These are phyloP conservation scores for Escovopsis sp. DNA, from an alignment of 2,329 filamentous ascomycete species.

Conservation along the genomic window DNA sequence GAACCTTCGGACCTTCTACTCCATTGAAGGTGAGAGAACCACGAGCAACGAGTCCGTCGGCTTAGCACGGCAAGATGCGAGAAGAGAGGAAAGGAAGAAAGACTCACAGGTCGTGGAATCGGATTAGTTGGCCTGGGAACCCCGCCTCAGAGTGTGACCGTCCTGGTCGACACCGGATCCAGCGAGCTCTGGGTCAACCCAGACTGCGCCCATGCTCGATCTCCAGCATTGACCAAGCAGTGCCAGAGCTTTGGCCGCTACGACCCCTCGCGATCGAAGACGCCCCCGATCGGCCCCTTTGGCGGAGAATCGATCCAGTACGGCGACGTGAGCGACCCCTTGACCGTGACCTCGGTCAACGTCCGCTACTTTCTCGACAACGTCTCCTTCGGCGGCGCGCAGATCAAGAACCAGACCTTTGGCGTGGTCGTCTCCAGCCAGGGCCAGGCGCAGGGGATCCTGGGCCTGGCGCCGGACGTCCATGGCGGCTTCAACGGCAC, in stretches of 20 bases:
- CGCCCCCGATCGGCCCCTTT: constrained; percentile 22
- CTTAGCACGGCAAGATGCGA: background rate
- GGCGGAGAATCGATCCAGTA: constrained; percentile 24
- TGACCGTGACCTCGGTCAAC: constrained; percentile 22
- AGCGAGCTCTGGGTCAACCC: constrained; percentile 42
- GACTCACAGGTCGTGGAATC: background rate
- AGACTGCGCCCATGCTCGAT: constrained; percentile 26
- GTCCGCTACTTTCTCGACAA: constrained; percentile 33
- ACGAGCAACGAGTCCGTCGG: too few species aligned
- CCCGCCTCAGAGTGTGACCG: constrained; percentile 27
- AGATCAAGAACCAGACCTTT: constrained; percentile 32
- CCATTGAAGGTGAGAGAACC: constrained; percentile 19
- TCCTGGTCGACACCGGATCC: constrained; percentile 37
- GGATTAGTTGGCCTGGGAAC: constrained; percentile 27
- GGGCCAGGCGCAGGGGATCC: constrained; percentile 36
- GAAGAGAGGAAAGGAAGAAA: background rate
- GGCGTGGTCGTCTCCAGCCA: constrained; percentile 30
- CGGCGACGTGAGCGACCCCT: constrained; percentile 22
- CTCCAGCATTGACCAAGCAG: constrained; percentile 17
- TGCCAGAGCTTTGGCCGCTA: constrained; percentile 30
- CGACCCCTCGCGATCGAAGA: constrained; percentile 25
- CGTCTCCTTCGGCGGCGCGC: constrained; percentile 28
- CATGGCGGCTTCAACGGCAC: constrained; percentile 21
- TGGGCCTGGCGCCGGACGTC: constrained; percentile 32
- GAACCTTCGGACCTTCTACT: constrained; percentile 25